Evolutionary conservation across 2,329 filamentous ascomycete species (phyloP), one percentile per base, ranked within the genome.

Genomic region (Venturia asperata): DNA sequence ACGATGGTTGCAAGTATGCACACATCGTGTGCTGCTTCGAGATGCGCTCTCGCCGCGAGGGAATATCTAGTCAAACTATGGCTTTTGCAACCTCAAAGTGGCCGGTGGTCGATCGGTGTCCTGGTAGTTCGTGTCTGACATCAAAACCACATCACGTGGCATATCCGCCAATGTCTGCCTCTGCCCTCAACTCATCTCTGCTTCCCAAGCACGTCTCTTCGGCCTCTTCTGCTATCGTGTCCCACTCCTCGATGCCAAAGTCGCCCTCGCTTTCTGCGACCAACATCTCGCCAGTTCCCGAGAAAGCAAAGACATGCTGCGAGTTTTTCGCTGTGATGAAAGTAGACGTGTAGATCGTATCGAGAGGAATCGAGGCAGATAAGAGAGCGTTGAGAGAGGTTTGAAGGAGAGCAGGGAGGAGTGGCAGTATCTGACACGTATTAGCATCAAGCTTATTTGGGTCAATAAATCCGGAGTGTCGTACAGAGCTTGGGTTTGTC

Each of bases 361-460:
- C 87, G 70, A 97, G 81, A 3, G 92, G 92, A 37, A 97, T 82
- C 2, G 89, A 86, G 11, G 89, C 90, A 37, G 92, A 91, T 43
- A 97, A 80, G 19, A 97, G 83, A 27, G 90, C 87, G 47, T 94
- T 79, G 45, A 92, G 80, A 5, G 90, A 83, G 1, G 92, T 87
- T 75, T 97, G 91, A 39, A 97, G 78, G 68, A 97, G 82, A 42
- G 90, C 85, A 30, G 94, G 91, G 64, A 99, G 85, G 58, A 96
- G 81, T 61, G 87, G 5, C 37, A 61, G 42, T 39, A 61, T 45
- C 60, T 61, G 45, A 19, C 19, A 15, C 37, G n/a, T n/a, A 49
- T 63, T 13, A 52, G 47, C 47, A 27, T 15, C 21, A 52, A 15
- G 7, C n/a, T 27, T 52, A 21, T 15, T 1, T 21, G 21, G 47